Base-by-base conservation (phyloP, 164 flowering plant genomes). In the Vitis rotundifolia region DNA sequence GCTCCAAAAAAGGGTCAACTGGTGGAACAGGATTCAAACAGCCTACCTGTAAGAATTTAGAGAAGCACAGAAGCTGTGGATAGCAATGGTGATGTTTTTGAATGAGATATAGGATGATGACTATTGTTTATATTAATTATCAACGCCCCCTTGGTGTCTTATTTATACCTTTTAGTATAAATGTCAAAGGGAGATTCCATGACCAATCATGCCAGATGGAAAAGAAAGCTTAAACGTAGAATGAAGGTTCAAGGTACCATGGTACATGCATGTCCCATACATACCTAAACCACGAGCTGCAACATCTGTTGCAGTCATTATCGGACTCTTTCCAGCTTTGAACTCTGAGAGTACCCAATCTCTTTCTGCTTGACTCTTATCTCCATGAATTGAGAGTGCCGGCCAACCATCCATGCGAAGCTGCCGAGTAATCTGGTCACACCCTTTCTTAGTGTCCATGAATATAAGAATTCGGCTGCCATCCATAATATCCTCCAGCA, bases 351-450 rank as follows among this genome's bases (percentile, higher is more conserved):
- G 92, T 55, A 91, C 99, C 99, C 99, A 95, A 75, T 95, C 99
- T 74, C 99, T 90, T 80, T 95, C 99, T 57, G 99, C 97, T 79
- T 95, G 98, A 81, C 97, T 95, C 83, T 95, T 93, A 78, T 95
- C 98, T 63, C 99, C 99, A 76, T 95, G 99, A 70, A 95, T 95
- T 67, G 99, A 93, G 29, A 95, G 90, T 29, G 99, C 98, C 73
- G 99, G 99, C 99, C 99, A 95, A 68, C 97, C 99, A 85, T 93
- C 99, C 96, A 88, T 91, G 28, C 97, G 96, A 71, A 95, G 98
- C 84, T 95, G 98, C 78, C 99, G 80, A 18, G 99, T 95, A 47
- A 87, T 76, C 69, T 93, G 98, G 76, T 95, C 99, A 75, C 99
- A 93, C 51, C 99, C 99, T 79, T 91, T 95, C 77, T 95, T 95